phyloP scores from a whole-genome alignment of 257 asterid species.

The Cynanchum wilfordii region DNA sequence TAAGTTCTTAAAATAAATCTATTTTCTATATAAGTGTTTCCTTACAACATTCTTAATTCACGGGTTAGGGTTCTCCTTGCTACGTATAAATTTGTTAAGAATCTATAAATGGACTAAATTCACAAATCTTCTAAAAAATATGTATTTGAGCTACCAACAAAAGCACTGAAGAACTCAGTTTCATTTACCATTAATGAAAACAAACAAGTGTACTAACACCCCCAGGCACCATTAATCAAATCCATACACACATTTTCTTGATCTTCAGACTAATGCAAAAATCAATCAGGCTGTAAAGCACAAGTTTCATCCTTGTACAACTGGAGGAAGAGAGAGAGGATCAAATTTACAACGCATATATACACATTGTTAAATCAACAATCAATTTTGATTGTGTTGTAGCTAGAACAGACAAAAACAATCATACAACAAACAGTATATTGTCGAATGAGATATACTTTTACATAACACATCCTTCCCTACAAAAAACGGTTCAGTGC shows the following conservation, averaged over 20 bases:
- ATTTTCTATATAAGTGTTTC: too few species aligned
- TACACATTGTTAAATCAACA: conserved; percentile 9
- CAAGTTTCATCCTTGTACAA: conserved; percentile 5
- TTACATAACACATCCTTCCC: neutral
- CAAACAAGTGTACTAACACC: neutral
- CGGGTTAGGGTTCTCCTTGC: too few species aligned
- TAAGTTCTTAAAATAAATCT: too few species aligned
- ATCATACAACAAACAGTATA: conserved; percentile 14
- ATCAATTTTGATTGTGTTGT: neutral
- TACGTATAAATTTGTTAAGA: too few species aligned
- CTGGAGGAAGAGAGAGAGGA: conserved; percentile 2
- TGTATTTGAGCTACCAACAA: too few species aligned
- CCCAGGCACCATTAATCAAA: neutral
- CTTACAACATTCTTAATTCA: too few species aligned
- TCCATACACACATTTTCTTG: neutral
- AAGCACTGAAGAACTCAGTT: too few species aligned
- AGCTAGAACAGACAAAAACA: neutral
- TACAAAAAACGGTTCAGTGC: neutral
- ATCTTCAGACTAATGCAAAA: neutral
- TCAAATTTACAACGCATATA: conserved; percentile 18
- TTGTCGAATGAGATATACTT: neutral
- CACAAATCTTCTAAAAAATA: too few species aligned
- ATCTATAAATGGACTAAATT: too few species aligned
- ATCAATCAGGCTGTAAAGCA: neutral
- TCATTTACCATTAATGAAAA: too few species aligned